phyloP scores from a whole-genome alignment of 306 rosid genomes.

The Neltuma alba region DNA sequence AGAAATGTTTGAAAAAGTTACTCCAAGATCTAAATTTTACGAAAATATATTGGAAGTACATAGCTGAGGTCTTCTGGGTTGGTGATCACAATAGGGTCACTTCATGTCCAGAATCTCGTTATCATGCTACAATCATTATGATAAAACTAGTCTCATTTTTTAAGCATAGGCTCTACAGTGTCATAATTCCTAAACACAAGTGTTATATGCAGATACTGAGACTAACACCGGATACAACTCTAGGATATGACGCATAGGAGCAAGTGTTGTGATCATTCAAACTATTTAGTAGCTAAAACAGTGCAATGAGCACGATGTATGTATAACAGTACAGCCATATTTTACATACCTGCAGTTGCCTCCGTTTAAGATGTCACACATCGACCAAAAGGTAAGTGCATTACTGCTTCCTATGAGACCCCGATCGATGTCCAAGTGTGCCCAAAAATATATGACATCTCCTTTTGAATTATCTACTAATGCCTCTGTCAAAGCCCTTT shows the following conservation, averaged over 20 bases:
- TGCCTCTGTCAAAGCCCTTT: slow-evolving; percentile 69
- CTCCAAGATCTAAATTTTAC: background rate
- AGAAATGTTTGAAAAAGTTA: slow-evolving; percentile 17
- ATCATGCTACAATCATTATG: slow-evolving; percentile 28
- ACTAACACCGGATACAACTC: slow-evolving; percentile 27
- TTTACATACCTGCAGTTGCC: slow-evolving; percentile 84
- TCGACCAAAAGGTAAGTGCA: slow-evolving; percentile 86
- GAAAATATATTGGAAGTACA: background rate
- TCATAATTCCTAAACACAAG: background rate
- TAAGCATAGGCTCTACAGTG: background rate
- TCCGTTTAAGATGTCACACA: slow-evolving; percentile 88
- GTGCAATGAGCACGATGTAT: slow-evolving; percentile 8
- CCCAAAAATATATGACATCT: slow-evolving; percentile 91
- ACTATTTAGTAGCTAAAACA: slow-evolving; percentile 24
- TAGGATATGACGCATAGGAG: slow-evolving; percentile 19
- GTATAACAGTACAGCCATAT: slow-evolving; percentile 14
- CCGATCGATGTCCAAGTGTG: slow-evolving; percentile 62
- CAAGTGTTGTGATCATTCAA: slow-evolving; percentile 27
- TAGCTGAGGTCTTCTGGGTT: background rate
- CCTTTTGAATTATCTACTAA: slow-evolving; percentile 63
- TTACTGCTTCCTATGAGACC: slow-evolving; percentile 49
- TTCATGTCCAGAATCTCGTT: slow-evolving; percentile 20
- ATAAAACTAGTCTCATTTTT: slow-evolving; percentile 25
- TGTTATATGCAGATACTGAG: background rate
- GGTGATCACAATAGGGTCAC: slow-evolving; percentile 1